Percentiles rank a stretch among this genome's conserved stretches.
phyloP scores from a whole-genome alignment of 345 rosid species.

The Luvunga scandens region DNA sequence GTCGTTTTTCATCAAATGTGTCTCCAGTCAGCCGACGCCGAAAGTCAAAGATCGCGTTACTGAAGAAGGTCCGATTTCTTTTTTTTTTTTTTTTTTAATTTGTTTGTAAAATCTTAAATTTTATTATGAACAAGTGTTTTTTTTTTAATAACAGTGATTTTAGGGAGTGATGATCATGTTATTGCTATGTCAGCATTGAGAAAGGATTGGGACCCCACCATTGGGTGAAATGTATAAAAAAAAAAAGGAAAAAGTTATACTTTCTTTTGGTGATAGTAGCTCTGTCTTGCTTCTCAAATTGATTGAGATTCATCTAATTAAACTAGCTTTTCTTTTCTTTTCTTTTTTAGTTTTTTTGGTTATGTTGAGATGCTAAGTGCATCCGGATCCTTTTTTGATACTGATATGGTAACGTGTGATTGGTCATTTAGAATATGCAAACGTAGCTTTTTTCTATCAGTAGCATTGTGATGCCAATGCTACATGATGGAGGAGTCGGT shows the following conservation, averaged over 20 bases:
- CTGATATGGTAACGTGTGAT: not conserved
- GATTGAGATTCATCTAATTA: constrained; percentile 8
- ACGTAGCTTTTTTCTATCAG: not conserved
- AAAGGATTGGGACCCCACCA: constrained; percentile 8
- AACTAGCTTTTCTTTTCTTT: not conserved
- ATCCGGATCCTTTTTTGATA: not conserved
- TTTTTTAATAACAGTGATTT: not conserved
- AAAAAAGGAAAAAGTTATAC: not conserved
- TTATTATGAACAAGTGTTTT: too few relatives aligned
- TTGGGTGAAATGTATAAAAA: not conserved
- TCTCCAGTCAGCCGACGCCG: constrained; percentile 37
- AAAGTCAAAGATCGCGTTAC: constrained; percentile 24
- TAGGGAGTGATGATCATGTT: not conserved
- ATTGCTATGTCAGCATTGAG: constrained; percentile 9
- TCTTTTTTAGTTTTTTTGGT: not conserved
- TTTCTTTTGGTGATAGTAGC: not conserved
- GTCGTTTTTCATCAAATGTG: constrained; percentile 28
- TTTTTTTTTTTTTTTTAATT: not conserved
- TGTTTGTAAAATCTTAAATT: too few relatives aligned
- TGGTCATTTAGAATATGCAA: not conserved
- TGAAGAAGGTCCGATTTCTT: constrained; percentile 36
- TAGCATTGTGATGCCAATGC: not conserved
- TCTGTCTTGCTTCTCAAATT: not conserved
- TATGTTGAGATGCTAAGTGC: not conserved
- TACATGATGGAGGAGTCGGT: not conserved